Evolutionary conservation across 78 protist genomes (phyloP), one percentile per base, ranked within the genome.

Genomic region (Dictyostelium firmibasis): DNA sequence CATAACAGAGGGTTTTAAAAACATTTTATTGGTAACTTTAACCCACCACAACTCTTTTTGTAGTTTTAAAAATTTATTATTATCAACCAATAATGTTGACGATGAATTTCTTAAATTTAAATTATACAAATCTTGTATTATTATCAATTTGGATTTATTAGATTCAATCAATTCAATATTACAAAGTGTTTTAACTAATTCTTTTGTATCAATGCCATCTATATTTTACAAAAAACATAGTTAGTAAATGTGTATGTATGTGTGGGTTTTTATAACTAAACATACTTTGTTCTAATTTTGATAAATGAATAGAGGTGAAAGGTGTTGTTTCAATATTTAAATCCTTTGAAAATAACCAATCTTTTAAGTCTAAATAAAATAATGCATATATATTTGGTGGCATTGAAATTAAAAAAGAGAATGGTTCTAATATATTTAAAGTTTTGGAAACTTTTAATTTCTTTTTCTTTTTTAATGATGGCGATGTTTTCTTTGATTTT

Each of bases 41-140:
- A 88, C 79, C 93, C 93, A 88, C 93, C 93, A 88, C 29, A 88
- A 18, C 27, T 88, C 93, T 31, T 79, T 88, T 57, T 88, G 93
- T 16, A 67, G 2, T 43, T 88, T 88, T 41, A 79, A 43, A 10
- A 88, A 53, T 69, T 78, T 78, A 44, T 67, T 79, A 23, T 88
- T 29, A 31, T 82, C 86, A 4, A 82, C 29, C 23, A 72, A 29
- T 20, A 57, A 50, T 57, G 70, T 82, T 29, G 75, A 29, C 20
- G 43, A 44, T 33, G 76, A 57, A 35, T 82, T 72, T 35, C 33
- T 57, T 82, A 23, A 50, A 82, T 25, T 82, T 41, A 77, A 38
- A 41, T 41, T 44, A 60, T 57, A 82, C 35, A 82, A 31, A 82
- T 82, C 50, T 35, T 33, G 33, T 7, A 82, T 60, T 29, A 82